Base-by-base conservation (phyloP, 768 basidiomycete species). In the Termitomyces sp. region DNA sequence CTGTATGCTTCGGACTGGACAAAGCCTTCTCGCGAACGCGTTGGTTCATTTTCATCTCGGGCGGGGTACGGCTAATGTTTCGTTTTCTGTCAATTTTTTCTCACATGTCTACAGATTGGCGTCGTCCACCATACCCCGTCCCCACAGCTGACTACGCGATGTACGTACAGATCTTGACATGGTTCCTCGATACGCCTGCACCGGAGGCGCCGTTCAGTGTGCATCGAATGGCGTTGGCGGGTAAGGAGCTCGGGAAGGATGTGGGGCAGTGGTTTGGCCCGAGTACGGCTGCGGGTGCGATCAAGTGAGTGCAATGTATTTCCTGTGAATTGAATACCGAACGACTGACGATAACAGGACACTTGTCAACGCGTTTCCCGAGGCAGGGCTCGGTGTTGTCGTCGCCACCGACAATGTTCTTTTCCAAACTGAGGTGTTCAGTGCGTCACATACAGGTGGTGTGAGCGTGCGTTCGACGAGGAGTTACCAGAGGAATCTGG, bases 201-300 rank as follows among this genome's bases (percentile, higher is more conserved):
- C 83, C 90, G 0, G 76, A 87, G 29, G 85, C 88, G 16, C 96
- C 96, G 0, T 99, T 99, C 67, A 90, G 91, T 60, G 91, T 99
- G 7, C 96, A 99, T 70, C 82, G 93, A 44, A 97, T 99, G 89
- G 95, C 95, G 0, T 75, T 94, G 20, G 89, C 94, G 0, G 96
- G 96, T 0, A 95, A 98, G 66, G 89, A 94, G 62, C 80, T 98
- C 1, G 96, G 96, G 12, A 98, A 91, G 57, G 91, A 94, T 60
- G 89, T 98, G 0, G 96, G 96, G 1, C 89, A 94, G 69, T 98
- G 96, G 96, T 98, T 98, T 64, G 96, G 96, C 0, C 96, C 96
- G 0, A 95, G 91, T 65, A 94, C 91, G 0, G 97, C 96, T n/a
- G 94, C 95, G 7, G 94, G 95, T 35, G 95, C 94, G 11, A 89